phyloP scores from a whole-genome alignment of 139 green algal species.

The Diplosphaera chodatii region DNA sequence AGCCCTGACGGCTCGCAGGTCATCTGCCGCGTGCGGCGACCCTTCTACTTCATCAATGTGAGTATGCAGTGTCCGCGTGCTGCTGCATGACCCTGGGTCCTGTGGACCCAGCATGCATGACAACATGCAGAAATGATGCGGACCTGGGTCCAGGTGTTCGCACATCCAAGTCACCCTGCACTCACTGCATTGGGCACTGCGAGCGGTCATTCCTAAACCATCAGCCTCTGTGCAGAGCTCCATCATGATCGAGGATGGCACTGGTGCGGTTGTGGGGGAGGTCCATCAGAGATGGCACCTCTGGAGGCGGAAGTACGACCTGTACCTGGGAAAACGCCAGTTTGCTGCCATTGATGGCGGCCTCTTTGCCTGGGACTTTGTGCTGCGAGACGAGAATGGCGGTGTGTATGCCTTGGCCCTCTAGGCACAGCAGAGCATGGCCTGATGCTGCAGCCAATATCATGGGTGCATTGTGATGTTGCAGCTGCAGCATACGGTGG shows the following conservation, averaged over 20 bases:
- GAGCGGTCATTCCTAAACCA: too few species aligned
- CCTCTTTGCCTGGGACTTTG: slow-evolving; percentile 87
- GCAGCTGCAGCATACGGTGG: too few species aligned
- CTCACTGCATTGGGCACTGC: too few species aligned
- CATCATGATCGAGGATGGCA: slow-evolving; percentile 45
- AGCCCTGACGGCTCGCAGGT: slow-evolving; percentile 58
- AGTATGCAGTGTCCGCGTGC: too few species aligned
- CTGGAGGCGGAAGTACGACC: slow-evolving; percentile 71
- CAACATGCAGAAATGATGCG: too few species aligned
- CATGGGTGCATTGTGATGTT: too few species aligned
- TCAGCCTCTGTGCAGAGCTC: not conserved
- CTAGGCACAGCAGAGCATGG: too few species aligned
- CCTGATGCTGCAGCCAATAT: too few species aligned
- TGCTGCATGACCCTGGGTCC: too few species aligned
- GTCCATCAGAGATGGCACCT: slow-evolving; percentile 79
- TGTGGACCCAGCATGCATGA: too few species aligned
- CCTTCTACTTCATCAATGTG: slow-evolving; percentile 73
- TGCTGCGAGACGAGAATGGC: slow-evolving; percentile 62
- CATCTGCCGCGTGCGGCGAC: slow-evolving; percentile 66
- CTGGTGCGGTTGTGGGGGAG: slow-evolving; percentile 52
- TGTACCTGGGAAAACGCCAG: slow-evolving; percentile 68
- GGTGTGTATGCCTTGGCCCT: slow-evolving; percentile 32
- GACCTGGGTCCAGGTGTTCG: too few species aligned
- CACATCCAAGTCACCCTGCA: too few species aligned
- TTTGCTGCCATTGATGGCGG: slow-evolving; percentile 61